A percentile compares a stretch with the other conserved stretches of the same genome.
Conservation (phyloP, 1,284 basidiomycete genomes). For the Cryptococcus sp. region DNA sequence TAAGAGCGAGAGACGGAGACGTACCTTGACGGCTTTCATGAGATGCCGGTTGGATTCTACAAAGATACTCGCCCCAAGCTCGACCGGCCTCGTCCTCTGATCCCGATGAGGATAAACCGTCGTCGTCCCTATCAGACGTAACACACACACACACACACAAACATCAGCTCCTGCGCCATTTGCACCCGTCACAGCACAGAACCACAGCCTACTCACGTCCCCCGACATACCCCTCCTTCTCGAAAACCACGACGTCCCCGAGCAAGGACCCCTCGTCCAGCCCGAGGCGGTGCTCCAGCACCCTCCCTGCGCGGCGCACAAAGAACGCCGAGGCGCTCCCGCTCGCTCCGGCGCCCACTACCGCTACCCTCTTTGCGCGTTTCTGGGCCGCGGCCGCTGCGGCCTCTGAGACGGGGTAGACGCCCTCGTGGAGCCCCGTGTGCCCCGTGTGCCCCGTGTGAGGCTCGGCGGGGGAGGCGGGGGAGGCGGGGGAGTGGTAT, state of each 20-base stretch:
- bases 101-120: conserved; percentile 74
- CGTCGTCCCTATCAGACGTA: conserved; percentile 60
- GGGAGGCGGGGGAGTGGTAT: not conserved
- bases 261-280: conserved; percentile 54
- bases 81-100: conserved; percentile 60
- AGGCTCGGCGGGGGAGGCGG: too few relatives aligned
- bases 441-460: too few relatives aligned
- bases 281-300: conserved; percentile 65
- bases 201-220: conserved; percentile 62
- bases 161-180: not conserved
- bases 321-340: conserved; percentile 84
- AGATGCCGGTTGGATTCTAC: conserved; percentile 76
- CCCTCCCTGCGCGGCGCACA: conserved; percentile 57
- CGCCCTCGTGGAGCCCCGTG: too few relatives aligned
- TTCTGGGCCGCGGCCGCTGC: too few relatives aligned
- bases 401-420: too few relatives aligned
- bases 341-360: conserved; percentile 83
- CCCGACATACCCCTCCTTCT: conserved; percentile 69
- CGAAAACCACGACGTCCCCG: conserved; percentile 73
- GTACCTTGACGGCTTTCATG: conserved; percentile 72
- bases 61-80: conserved; percentile 85
- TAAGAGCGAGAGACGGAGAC: conserved; percentile 59
- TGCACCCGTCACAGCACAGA: not conserved
- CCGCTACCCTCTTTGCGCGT: conserved; percentile 56
- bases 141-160: too few relatives aligned